Base-by-base conservation (phyloP, 1,139 yeast genomes). In the Pichia sp. region DNA sequence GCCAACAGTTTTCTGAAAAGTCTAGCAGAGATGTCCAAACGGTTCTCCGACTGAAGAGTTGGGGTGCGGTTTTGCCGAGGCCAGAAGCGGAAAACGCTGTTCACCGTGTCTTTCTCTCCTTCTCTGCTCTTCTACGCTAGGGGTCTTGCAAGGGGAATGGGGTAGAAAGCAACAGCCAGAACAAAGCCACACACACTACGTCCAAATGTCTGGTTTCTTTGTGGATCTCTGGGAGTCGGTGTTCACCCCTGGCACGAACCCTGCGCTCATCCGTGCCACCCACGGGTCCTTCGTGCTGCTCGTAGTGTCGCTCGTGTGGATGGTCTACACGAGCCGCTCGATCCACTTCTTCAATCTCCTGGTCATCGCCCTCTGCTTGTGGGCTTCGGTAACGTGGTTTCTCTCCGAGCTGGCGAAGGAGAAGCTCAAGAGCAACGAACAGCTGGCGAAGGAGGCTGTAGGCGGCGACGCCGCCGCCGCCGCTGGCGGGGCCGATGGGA, bases 231-330 rank as follows among this genome's bases (percentile, higher is more conserved):
- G 98, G 97, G 85, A 87, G 58, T 87, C 96, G 7, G 81, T 93
- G 34, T 87, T 92, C 70, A 86, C 92, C n/a, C 98, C 98, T 2
- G 99, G 99, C 1, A 83, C 96, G 0, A 81, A 93, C 0, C 97
- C 97, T 0, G 91, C 95, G 0, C 77, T 93, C 53, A 76, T 91
- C 17, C 76, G 79, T 46, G 97, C 98, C 9, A 87, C 95, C 0
- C 95, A 88, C 64, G 75, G 72, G 1, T 83, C 93, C 1, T 88
- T 88, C 64, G 73, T 75, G 1, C 73, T 83, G 10, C 73, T 88
- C 55, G 66, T 79, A 16, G 41, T 71, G 8, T 75, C 92, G 1
- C 75, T 92, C 60, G 60, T 74, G 2, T 72, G 76, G 55, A 78
- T 92, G 70, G 78, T 88, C 30, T 78, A 74, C 63, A 74, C 85